Conservation (phyloP, 2,329 filamentous ascomycete genomes). For the Rutstroemia sp. region DNA sequence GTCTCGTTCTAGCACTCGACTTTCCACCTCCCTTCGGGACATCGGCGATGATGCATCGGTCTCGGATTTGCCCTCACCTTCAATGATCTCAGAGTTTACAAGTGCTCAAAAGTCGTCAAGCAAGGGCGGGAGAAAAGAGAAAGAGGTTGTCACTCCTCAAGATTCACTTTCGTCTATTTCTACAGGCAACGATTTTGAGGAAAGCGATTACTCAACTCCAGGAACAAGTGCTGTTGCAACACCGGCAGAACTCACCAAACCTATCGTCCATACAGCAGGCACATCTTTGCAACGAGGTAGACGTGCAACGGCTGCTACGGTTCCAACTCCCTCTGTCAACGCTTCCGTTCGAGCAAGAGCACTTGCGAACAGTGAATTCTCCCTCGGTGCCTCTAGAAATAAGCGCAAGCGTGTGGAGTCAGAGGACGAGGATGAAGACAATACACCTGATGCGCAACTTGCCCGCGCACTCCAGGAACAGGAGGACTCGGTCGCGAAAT, state of each 20-base stretch:
- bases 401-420: slow-evolving; percentile 40
- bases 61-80: slow-evolving; percentile 14
- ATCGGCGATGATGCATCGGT: slow-evolving; percentile 11
- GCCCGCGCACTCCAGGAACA: slow-evolving; percentile 51
- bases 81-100: slow-evolving; percentile 12
- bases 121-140: slow-evolving; percentile 15
- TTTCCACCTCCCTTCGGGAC: slow-evolving; percentile 1
- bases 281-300: slow-evolving; percentile 22
- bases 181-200: slow-evolving; percentile 35
- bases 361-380: slow-evolving; percentile 42
- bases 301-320: slow-evolving; percentile 8
- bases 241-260: slow-evolving; percentile 32
- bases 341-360: slow-evolving; percentile 39
- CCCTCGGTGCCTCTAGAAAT: slow-evolving; percentile 33
- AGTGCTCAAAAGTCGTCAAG: slow-evolving; percentile 5
- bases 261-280: neutral
- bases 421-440: slow-evolving; percentile 35
- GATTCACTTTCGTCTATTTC: slow-evolving; percentile 35
- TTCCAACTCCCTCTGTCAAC: slow-evolving; percentile 26
- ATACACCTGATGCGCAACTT: slow-evolving; percentile 41
- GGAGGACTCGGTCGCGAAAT: slow-evolving; percentile 34
- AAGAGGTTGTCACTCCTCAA: slow-evolving; percentile 11
- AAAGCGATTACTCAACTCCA: slow-evolving; percentile 51
- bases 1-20: neutral
- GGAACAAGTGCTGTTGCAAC: slow-evolving; percentile 52